A percentile compares a stretch with the other conserved stretches of the same genome.
These are phyloP conservation scores for Crassisporium funariophilum DNA, from an alignment of 768 basidiomycete species.

Conservation along the genomic window DNA sequence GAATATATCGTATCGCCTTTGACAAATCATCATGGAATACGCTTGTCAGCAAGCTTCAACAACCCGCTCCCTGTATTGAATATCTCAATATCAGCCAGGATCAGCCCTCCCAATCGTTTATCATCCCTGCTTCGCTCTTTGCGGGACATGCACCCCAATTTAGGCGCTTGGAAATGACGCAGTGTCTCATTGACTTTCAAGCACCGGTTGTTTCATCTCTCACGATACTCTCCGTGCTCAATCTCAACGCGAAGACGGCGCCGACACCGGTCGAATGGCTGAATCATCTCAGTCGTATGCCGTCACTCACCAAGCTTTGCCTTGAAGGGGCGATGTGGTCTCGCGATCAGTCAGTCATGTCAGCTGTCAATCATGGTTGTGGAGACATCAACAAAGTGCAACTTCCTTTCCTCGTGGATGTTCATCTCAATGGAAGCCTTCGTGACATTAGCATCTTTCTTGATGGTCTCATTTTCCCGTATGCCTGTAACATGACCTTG, in stretches of 20 bases:
- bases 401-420: conserved; percentile 7
- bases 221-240: conserved; percentile 16
- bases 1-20: conserved; percentile 14
- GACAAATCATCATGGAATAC: conserved; percentile 12
- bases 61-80: conserved; percentile 11
- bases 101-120: not conserved
- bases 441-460: conserved; percentile 13
- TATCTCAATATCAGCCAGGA: conserved; percentile 10
- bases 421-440: conserved; percentile 14
- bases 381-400: not conserved
- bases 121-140: conserved; percentile 15
- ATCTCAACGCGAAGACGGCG: conserved; percentile 10
- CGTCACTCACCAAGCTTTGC: conserved; percentile 10
- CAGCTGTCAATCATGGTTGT: not conserved
- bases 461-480: conserved; percentile 8
- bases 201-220: conserved; percentile 12
- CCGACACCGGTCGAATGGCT: conserved; percentile 20
- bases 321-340: conserved; percentile 17
- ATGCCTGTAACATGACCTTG: conserved; percentile 10
- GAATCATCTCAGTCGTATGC: conserved; percentile 13
- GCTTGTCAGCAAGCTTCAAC: conserved; percentile 8
- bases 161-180: conserved; percentile 13
- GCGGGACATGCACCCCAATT: conserved; percentile 13
- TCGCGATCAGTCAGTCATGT: not conserved
- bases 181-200: conserved; percentile 16